These are phyloP conservation scores for Fusarium miscanthi DNA, from an alignment of 2,329 filamentous ascomycete genomes.

Conservation along the genomic window DNA sequence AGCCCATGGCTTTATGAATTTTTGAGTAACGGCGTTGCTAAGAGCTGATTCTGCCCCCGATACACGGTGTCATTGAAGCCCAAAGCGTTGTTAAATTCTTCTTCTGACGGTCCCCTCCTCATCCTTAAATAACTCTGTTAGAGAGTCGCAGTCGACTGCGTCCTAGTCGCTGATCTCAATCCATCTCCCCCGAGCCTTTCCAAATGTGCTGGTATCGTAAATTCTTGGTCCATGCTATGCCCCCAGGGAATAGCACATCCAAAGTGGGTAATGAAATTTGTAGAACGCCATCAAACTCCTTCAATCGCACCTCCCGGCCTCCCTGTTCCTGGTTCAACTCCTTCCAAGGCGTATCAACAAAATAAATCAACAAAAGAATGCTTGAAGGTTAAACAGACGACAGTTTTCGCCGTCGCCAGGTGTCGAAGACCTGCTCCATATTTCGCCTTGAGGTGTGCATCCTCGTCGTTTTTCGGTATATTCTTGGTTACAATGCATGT, in stretches of 20 bases:
- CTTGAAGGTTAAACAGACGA: conserved; percentile 26
- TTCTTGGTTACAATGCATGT: conserved; percentile 36
- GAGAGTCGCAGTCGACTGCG: conserved; percentile 14
- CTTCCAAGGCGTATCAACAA: conserved; percentile 31
- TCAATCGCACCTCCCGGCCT: conserved; percentile 36
- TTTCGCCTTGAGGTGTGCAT: conserved; percentile 23
- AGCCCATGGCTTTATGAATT: conserved; percentile 42
- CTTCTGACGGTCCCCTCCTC: conserved; percentile 3
- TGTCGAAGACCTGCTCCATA: conserved; percentile 29
- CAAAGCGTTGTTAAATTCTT: conserved; percentile 26
- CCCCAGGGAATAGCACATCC: conserved; percentile 41
- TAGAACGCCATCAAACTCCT: conserved; percentile 46
- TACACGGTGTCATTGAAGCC: conserved; percentile 34
- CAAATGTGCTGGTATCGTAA: conserved; percentile 44
- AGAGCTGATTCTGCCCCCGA: conserved; percentile 38
- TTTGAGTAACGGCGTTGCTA: conserved; percentile 40
- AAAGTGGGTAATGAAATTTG: conserved; percentile 40
- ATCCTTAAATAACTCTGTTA: conserved; percentile 10
- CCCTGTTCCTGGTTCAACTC: conserved; percentile 33
- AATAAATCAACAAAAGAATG: conserved; percentile 24
- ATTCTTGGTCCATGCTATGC: conserved; percentile 37
- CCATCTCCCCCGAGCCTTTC: conserved; percentile 23
- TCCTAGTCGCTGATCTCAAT: conserved; percentile 34
- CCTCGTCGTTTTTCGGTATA: conserved; percentile 37
- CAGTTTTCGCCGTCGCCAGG: conserved; percentile 13